phyloP scores from a whole-genome alignment of 345 rosid genomes.

The Populus tremula region DNA sequence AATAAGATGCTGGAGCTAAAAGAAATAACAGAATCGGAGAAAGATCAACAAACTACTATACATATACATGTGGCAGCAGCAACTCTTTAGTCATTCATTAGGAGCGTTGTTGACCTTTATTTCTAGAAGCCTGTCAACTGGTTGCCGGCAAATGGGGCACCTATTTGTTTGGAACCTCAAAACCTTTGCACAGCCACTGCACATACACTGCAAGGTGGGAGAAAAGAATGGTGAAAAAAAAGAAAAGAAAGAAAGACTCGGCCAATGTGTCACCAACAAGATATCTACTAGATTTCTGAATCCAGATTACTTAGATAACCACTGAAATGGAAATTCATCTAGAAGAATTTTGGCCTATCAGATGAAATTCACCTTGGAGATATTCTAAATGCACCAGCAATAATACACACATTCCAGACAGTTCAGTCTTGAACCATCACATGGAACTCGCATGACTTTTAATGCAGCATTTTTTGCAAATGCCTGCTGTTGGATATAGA shows the following conservation, averaged over 20 bases:
- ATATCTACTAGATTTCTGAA: neutral
- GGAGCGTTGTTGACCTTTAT: conserved; percentile 59
- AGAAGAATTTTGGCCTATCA: neutral
- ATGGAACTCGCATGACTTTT: neutral
- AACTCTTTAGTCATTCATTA: conserved; percentile 37
- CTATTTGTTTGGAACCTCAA: conserved; percentile 79
- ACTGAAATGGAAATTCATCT: neutral
- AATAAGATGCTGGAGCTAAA: neutral
- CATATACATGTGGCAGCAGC: neutral
- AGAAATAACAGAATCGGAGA: neutral
- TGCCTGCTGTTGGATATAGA: neutral
- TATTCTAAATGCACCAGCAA: neutral
- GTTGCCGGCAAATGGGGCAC: conserved; percentile 96
- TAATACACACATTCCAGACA: neutral
- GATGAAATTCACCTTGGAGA: neutral
- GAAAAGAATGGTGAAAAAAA: neutral
- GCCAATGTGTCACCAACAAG: neutral
- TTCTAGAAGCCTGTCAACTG: conserved; percentile 92
- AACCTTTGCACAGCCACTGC: conserved; percentile 91
- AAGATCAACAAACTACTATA: neutral
- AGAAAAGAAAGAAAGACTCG: neutral
- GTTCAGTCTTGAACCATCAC: neutral
- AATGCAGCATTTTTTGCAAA: neutral
- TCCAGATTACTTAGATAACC: neutral
- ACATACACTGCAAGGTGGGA: conserved; percentile 74